Percentiles rank a stretch among this genome's conserved stretches.
Evolutionary conservation across 2,329 filamentous ascomycete genomes (phyloP).

Genomic region (Penicillium sp.): DNA sequence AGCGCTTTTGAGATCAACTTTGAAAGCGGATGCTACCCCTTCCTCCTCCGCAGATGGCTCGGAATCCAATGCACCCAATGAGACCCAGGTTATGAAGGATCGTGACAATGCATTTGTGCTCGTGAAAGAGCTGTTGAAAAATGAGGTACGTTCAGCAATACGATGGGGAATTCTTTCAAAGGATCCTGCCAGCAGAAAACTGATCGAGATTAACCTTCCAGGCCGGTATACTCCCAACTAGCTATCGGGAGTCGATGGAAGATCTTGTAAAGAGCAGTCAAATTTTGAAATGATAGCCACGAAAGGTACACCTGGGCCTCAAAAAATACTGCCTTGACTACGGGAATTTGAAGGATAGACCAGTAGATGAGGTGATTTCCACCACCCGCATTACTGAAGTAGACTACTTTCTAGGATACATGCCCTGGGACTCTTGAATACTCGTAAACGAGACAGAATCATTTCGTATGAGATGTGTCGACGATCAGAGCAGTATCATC

Average conservation of each 20-base stretch:
- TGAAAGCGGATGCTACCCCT: conserved; percentile 18
- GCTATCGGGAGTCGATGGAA: conserved; percentile 25
- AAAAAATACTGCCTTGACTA: too few species aligned
- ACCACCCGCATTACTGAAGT: too few species aligned
- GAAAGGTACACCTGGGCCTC: too few species aligned
- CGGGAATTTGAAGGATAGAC: too few species aligned
- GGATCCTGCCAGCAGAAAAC: background rate
- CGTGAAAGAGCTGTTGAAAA: conserved; percentile 34
- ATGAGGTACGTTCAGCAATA: conserved; percentile 29
- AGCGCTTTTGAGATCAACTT: conserved; percentile 28
- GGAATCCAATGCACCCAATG: conserved; percentile 22
- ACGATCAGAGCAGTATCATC: too few species aligned
- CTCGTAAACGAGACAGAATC: too few species aligned
- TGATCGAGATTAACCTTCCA: conserved; percentile 12
- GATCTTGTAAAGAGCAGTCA: conserved; percentile 22
- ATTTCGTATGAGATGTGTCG: too few species aligned
- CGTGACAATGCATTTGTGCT: conserved; percentile 38
- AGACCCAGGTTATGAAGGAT: conserved; percentile 31
- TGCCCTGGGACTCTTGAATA: too few species aligned
- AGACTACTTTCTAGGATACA: too few species aligned
- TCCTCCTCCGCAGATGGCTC: conserved; percentile 7
- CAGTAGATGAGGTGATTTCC: too few species aligned
- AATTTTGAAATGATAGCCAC: too few species aligned
- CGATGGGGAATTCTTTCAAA: too few species aligned
- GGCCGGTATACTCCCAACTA: conserved; percentile 24